phyloP scores from a whole-genome alignment of 306 rosid genomes.

The Luffa aegyptiaca region DNA sequence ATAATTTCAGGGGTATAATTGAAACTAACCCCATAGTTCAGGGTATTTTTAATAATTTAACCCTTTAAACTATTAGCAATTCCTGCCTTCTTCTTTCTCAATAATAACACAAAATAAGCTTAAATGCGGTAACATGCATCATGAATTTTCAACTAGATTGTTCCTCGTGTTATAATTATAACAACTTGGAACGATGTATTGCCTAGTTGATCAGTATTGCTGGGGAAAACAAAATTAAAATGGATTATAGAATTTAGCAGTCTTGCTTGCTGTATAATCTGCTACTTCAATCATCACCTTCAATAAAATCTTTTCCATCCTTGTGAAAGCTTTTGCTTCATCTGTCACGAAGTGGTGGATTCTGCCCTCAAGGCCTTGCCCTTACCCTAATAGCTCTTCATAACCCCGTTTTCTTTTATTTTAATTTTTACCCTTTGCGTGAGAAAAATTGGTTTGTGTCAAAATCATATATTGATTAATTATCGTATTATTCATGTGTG shows the following conservation, averaged over 20 bases:
- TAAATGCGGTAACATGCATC: neutral
- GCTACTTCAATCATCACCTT: neutral
- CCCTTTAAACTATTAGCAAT: neutral
- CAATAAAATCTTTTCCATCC: neutral
- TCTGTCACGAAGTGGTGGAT: neutral
- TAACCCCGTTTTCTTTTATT: no score
- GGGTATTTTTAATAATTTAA: no score
- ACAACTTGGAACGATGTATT: neutral
- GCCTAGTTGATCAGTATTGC: neutral
- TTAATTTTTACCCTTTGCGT: neutral
- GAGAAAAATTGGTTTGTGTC: neutral
- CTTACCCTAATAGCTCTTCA: neutral
- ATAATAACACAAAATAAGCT: neutral
- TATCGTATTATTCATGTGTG: neutral
- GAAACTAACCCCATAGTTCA: no score
- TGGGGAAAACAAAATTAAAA: neutral
- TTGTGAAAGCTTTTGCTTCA: neutral
- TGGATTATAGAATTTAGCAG: neutral
- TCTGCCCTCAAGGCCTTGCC: neutral
- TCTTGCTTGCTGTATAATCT: neutral
- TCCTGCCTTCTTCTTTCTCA: neutral
- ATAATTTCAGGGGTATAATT: no score
- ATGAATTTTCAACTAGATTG: neutral
- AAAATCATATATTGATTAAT: neutral
- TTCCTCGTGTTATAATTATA: neutral